Conservation (phyloP, 73 alveolate species). For the Paramecium sexaurelia region DNA sequence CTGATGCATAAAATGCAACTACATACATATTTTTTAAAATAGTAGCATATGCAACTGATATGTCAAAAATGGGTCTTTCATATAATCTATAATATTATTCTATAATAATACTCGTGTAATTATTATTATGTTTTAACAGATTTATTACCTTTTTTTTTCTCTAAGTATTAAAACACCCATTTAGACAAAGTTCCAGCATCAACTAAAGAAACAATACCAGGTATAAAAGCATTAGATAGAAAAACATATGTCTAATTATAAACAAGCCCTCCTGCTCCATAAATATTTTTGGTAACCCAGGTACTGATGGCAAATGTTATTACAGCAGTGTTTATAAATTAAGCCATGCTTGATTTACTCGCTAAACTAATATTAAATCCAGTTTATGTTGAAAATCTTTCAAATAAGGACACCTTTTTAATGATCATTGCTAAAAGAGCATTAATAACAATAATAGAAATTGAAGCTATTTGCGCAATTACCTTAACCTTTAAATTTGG, state of each 20-base stretch:
- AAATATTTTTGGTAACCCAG: neutral
- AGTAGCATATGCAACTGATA: constrained; percentile 39
- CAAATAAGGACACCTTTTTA: constrained; percentile 60
- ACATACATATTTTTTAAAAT: constrained; percentile 56
- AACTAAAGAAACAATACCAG: neutral
- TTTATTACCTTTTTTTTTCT: neutral
- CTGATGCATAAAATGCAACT: constrained; percentile 56
- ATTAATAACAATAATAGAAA: constrained; percentile 70
- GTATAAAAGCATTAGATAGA: constrained; percentile 29
- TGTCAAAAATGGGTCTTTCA: constrained; percentile 48
- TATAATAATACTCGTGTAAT: constrained; percentile 29
- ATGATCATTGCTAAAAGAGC: constrained; percentile 61
- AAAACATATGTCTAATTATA: constrained; percentile 63
- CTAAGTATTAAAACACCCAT: neutral
- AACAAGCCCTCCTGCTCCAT: constrained; percentile 49
- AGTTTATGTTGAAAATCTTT: constrained; percentile 75
- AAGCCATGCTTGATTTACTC: constrained; percentile 67
- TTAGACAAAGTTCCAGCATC: constrained; percentile 43
- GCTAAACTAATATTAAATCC: constrained; percentile 75
- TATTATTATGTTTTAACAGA: neutral
- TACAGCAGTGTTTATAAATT: constrained; percentile 78
- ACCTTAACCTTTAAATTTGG: constrained; percentile 53
- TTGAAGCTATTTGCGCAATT: constrained; percentile 61
- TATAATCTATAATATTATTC: constrained; percentile 21
- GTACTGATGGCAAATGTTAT: constrained; percentile 69